Conservation (phyloP, 371 early-diverging fungal genomes). For the Mucor indicus region DNA sequence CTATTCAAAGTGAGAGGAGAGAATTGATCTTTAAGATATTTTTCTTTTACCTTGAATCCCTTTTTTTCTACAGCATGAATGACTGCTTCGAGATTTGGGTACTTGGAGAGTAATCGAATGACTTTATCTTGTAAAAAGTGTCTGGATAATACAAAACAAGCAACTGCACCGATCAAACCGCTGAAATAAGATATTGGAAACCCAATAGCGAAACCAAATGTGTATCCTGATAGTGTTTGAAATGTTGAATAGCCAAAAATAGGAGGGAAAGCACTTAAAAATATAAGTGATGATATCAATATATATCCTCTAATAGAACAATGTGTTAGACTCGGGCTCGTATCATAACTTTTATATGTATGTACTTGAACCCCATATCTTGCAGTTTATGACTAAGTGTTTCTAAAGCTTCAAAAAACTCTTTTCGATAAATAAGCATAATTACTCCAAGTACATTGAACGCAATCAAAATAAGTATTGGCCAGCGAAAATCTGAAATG, state of each 20-base stretch:
- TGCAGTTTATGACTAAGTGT: conserved; percentile 23
- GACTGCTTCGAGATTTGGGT: conserved; percentile 54
- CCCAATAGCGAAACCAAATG: conserved; percentile 61
- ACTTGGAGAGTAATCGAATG: conserved; percentile 43
- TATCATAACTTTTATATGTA: not conserved
- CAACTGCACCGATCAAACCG: conserved; percentile 56
- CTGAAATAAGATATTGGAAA: conserved; percentile 59
- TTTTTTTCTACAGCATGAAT: conserved; percentile 67
- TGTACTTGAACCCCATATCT: conserved; percentile 35
- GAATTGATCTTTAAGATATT: not conserved
- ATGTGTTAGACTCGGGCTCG: not conserved
- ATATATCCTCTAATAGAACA: conserved; percentile 39
- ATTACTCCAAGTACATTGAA: conserved; percentile 22
- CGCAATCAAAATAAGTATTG: too few species aligned
- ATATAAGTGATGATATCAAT: conserved; percentile 37
- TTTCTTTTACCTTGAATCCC: conserved; percentile 60
- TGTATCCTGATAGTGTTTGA: conserved; percentile 65
- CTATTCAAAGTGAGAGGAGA: conserved; percentile 23
- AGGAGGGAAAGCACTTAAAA: conserved; percentile 65
- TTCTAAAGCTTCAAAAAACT: conserved; percentile 37
- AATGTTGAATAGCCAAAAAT: conserved; percentile 66
- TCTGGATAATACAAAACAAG: conserved; percentile 61
- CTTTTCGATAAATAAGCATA: conserved; percentile 24
- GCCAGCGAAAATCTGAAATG: too few species aligned
- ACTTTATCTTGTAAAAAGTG: conserved; percentile 52